phyloP scores from a whole-genome alignment of 345 rosid species.

The Adansonia digitata region DNA sequence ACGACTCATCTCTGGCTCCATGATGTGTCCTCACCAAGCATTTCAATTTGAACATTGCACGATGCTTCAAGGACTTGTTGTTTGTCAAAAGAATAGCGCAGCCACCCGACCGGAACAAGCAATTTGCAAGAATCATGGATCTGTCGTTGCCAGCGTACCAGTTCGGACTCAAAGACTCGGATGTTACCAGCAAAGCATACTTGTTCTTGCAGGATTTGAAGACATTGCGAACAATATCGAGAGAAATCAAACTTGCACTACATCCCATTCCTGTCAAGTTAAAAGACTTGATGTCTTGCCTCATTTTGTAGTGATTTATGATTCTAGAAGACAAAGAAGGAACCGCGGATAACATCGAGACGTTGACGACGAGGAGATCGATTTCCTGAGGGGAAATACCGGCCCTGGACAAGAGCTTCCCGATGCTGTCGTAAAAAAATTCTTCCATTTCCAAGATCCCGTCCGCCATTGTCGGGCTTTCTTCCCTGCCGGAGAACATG shows the following conservation, averaged over 20 bases:
- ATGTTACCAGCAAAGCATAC: slow-evolving; percentile 56
- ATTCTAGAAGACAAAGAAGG: slow-evolving; percentile 69
- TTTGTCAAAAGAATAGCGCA: slow-evolving; percentile 70
- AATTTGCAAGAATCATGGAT: slow-evolving; percentile 86
- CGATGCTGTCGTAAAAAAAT: slow-evolving; percentile 58
- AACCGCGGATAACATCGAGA: slow-evolving; percentile 57
- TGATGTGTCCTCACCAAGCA: slow-evolving; percentile 84
- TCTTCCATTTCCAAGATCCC: slow-evolving; percentile 81
- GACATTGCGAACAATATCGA: slow-evolving; percentile 57
- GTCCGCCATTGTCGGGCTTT: slow-evolving; percentile 53
- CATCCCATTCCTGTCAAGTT: slow-evolving; percentile 91
- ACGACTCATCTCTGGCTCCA: slow-evolving; percentile 71
- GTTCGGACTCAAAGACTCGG: slow-evolving; percentile 76
- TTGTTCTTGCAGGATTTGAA: slow-evolving; percentile 50
- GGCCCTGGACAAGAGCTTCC: slow-evolving; percentile 51
- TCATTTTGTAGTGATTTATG: slow-evolving; percentile 73
- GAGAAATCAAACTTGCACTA: slow-evolving; percentile 76
- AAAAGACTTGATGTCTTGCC: slow-evolving; percentile 58
- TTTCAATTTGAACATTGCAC: slow-evolving; percentile 63
- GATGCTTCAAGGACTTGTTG: slow-evolving; percentile 40
- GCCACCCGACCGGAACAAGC: slow-evolving; percentile 81
- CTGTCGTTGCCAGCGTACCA: slow-evolving; percentile 80
- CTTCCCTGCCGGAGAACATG: slow-evolving; percentile 50
- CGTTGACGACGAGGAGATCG: slow-evolving; percentile 72
- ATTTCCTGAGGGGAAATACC: slow-evolving; percentile 61